Evolutionary conservation across 2,329 filamentous ascomycete genomes (phyloP).

Genomic region (Fusarium sp.): DNA sequence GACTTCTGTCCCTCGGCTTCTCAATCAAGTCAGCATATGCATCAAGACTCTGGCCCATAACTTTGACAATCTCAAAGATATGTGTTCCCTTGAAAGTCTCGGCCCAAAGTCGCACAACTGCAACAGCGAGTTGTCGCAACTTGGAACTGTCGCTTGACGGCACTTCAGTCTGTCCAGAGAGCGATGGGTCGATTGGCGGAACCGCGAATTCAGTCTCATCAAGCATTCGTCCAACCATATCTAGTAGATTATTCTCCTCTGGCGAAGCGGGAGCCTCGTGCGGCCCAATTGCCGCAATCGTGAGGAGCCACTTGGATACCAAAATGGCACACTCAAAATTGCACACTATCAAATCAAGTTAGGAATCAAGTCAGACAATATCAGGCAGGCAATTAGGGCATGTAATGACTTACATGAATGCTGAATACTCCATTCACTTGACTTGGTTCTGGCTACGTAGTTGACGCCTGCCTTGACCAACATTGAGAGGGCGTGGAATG

Average conservation of each 20-base stretch:
- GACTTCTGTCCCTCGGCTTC: constrained; percentile 63
- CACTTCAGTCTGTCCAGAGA: constrained; percentile 60
- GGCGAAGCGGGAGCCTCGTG: constrained; percentile 62
- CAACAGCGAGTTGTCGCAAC: constrained; percentile 67
- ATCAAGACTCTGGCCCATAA: constrained; percentile 69
- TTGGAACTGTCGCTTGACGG: constrained; percentile 63
- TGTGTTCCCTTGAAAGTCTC: constrained; percentile 72
- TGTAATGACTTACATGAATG: constrained; percentile 65
- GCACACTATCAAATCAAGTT: constrained; percentile 57
- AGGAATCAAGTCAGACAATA: constrained; percentile 17
- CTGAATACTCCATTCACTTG: constrained; percentile 72
- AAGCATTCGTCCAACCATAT: constrained; percentile 69
- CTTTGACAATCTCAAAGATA: constrained; percentile 70
- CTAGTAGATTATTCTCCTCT: constrained; percentile 67
- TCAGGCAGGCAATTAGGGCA: neutral
- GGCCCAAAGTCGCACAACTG: constrained; percentile 71
- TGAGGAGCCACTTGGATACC: constrained; percentile 71
- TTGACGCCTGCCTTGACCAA: constrained; percentile 73
- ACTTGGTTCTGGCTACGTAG: constrained; percentile 71
- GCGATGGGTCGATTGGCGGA: constrained; percentile 66
- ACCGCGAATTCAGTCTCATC: constrained; percentile 74
- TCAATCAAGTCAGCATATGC: constrained; percentile 69
- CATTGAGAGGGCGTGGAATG: constrained; percentile 76
- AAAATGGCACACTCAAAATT: constrained; percentile 73
- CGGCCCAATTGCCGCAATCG: constrained; percentile 64